Percentiles rank a stretch among this genome's conserved stretches.
phyloP scores from a whole-genome alignment of 305 asterid genomes.

The Vinca major region DNA sequence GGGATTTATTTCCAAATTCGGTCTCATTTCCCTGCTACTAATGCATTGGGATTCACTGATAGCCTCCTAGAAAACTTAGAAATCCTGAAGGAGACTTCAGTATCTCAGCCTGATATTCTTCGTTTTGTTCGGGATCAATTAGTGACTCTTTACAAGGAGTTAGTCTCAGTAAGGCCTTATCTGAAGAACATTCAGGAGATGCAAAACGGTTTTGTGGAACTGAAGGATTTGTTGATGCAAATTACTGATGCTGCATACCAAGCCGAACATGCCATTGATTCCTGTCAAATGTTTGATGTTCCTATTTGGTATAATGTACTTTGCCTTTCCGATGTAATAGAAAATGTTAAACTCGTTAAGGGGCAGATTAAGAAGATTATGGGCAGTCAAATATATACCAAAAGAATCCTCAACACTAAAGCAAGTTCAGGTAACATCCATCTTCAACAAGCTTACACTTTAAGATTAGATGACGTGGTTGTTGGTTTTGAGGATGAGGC shows the following conservation, averaged over 20 bases:
- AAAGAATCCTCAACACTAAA: neutral
- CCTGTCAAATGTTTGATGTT: neutral
- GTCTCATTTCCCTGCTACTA: neutral
- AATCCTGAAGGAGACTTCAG: neutral
- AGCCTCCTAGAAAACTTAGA: neutral
- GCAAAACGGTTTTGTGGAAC: neutral
- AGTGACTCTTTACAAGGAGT: neutral
- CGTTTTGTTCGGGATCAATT: neutral
- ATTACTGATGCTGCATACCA: slow-evolving; percentile 4
- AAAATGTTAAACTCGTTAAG: neutral
- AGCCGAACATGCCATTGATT: slow-evolving; percentile 9
- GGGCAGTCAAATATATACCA: neutral
- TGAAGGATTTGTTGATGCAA: neutral
- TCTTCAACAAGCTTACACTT: neutral
- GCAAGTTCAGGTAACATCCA: neutral
- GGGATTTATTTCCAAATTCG: neutral
- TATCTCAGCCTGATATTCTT: neutral
- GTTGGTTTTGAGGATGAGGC: neutral
- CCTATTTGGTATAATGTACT: neutral
- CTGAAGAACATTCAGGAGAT: neutral
- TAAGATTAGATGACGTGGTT: neutral
- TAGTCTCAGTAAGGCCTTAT: neutral
- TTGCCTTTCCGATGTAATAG: neutral
- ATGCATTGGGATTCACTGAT: neutral
- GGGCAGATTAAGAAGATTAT: neutral